A percentile compares a stretch with the other conserved stretches of the same genome.
Evolutionary conservation across 2,329 filamentous ascomycete species (phyloP).

Genomic region (Arthroderma sp.): DNA sequence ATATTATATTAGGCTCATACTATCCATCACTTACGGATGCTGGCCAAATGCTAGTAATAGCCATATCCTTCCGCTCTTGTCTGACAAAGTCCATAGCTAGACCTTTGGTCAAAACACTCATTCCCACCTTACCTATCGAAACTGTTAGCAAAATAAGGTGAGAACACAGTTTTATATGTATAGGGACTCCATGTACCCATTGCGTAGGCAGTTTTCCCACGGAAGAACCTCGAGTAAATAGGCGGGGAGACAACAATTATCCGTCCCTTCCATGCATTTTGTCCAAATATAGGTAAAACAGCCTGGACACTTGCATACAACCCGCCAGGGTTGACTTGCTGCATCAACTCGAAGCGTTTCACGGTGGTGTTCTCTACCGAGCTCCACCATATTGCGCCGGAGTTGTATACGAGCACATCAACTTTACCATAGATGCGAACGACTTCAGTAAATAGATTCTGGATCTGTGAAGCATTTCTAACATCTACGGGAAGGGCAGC

Average conservation of each 20-base stretch:
- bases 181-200: constrained; percentile 30
- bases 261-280: constrained; percentile 43
- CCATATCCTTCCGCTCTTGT: constrained; percentile 53
- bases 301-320: constrained; percentile 61
- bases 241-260: constrained; percentile 72
- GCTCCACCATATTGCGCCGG: constrained; percentile 76
- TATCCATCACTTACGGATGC: constrained; percentile 41
- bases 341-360: constrained; percentile 67
- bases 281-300: constrained; percentile 50
- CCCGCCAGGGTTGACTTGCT: constrained; percentile 60
- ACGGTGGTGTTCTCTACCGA: constrained; percentile 58
- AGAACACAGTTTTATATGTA: neutral
- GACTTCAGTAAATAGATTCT: constrained; percentile 44
- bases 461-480: constrained; percentile 48
- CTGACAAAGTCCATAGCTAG: constrained; percentile 69
- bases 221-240: constrained; percentile 73
- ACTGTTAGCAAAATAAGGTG: neutral
- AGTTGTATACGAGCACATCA: constrained; percentile 70
- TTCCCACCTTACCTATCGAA: constrained; percentile 53
- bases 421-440: constrained; percentile 49
- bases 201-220: constrained; percentile 76
- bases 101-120: constrained; percentile 70
- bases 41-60: constrained; percentile 72
- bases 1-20: constrained; percentile 14
- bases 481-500: constrained; percentile 58